These are phyloP conservation scores for Neofusicoccum parvum DNA, from an alignment of 2,329 filamentous ascomycete species.

Conservation along the genomic window DNA sequence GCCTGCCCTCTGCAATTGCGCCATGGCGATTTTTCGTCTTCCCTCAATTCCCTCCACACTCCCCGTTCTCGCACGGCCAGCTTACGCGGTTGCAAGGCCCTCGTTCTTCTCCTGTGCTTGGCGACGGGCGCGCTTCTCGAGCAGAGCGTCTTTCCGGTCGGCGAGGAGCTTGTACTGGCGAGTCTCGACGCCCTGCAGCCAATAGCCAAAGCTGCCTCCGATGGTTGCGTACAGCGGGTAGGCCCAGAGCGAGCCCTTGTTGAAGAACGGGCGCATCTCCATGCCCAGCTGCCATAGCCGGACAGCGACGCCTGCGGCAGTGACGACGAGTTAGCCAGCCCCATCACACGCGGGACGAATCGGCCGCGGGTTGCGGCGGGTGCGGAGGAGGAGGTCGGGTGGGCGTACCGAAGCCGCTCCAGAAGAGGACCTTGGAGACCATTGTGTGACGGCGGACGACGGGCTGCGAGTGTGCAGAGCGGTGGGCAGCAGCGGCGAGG, in stretches of 20 bases:
- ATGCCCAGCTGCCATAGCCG: conserved; percentile 97
- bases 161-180: conserved; percentile 75
- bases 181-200: conserved; percentile 87
- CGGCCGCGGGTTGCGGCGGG: neutral
- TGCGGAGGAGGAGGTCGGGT: conserved; percentile 25
- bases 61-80: neutral
- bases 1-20: neutral
- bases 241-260: conserved; percentile 79
- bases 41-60: neutral
- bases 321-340: conserved; percentile 24
- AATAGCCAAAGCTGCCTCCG: conserved; percentile 94
- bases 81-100: neutral
- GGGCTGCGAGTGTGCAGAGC: conserved; percentile 7
- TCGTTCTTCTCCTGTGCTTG: conserved; percentile 6
- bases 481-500: neutral
- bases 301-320: conserved; percentile 74
- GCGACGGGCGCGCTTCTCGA: conserved; percentile 82
- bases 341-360: conserved; percentile 23
- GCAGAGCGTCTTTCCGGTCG: conserved; percentile 75
- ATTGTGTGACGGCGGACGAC: conserved; percentile 36
- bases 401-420: conserved; percentile 84
- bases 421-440: conserved; percentile 71
- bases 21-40: neutral
- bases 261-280: conserved; percentile 95
- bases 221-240: conserved; percentile 87